Evolutionary conservation across 163 green algal species (phyloP).

Genomic region (Scenedesmus sp.): DNA sequence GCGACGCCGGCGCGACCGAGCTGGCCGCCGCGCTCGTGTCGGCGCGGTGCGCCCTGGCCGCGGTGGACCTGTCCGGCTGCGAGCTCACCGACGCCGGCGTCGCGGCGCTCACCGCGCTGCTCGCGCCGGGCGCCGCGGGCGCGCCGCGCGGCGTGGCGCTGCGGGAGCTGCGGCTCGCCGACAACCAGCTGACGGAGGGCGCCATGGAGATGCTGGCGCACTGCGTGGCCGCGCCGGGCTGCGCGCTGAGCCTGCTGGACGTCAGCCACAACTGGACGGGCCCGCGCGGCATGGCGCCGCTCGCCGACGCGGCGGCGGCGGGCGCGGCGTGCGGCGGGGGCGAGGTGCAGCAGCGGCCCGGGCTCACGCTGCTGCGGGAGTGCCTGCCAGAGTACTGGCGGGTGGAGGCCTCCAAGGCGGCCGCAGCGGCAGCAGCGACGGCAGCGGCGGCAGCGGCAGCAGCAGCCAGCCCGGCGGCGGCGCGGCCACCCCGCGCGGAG

Average conservation of each 20-base stretch:
- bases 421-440: not conserved
- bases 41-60: not conserved
- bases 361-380: not conserved
- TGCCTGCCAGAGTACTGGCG: slow-evolving; percentile 28
- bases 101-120: not conserved
- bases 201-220: not conserved
- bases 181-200: slow-evolving; percentile 30
- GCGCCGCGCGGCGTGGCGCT: not conserved
- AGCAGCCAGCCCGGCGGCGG: not conserved
- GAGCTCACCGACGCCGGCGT: slow-evolving; percentile 12
- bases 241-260: slow-evolving; percentile 24
- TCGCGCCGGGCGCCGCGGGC: not conserved
- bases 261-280: slow-evolving; percentile 35
- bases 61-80: slow-evolving; percentile 28
- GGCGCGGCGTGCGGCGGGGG: not conserved
- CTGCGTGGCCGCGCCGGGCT: not conserved
- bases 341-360: not conserved
- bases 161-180: slow-evolving; percentile 15
- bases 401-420: slow-evolving; percentile 25
- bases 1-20: not conserved
- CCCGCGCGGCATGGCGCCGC: slow-evolving; percentile 13
- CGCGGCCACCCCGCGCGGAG: too few relatives aligned
- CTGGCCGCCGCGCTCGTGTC: not conserved
- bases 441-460: not conserved
- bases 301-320: slow-evolving; percentile 12